Conservation (phyloP, 192 early-diverging fungal genomes). For the Funneliformis geosporum region DNA sequence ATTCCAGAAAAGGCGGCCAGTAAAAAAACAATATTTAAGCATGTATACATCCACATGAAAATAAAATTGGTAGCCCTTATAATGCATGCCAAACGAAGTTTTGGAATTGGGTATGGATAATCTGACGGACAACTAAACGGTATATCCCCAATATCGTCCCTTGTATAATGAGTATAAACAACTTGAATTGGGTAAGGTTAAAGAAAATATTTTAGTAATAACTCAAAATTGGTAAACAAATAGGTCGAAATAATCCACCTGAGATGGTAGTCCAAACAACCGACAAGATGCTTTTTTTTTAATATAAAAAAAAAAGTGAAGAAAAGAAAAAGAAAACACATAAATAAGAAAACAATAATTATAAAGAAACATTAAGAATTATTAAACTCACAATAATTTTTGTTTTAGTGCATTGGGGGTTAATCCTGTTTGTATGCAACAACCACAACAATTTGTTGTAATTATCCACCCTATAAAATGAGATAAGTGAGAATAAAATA, state of each 20-base stretch:
- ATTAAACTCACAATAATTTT: not conserved
- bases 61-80: not conserved
- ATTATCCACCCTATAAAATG: not conserved
- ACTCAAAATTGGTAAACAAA: too few species aligned
- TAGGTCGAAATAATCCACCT: too few species aligned
- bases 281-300: too few species aligned
- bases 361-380: too few species aligned
- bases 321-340: too few species aligned
- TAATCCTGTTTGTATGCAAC: not conserved
- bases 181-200: not conserved
- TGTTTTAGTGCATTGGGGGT: not conserved
- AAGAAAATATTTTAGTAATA: not conserved
- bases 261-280: too few species aligned
- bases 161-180: not conserved
- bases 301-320: too few species aligned
- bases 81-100: not conserved
- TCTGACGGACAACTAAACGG: conserved; percentile 12
- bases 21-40: not conserved
- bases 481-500: too few species aligned
- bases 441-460: not conserved
- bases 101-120: not conserved
- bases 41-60: not conserved
- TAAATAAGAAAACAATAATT: too few species aligned
- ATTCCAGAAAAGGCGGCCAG: not conserved
- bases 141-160: not conserved